A percentile compares a stretch with the other conserved stretches of the same genome.
phyloP scores from a whole-genome alignment of 1,139 yeast species.

The Yamadazyma friedrichii region DNA sequence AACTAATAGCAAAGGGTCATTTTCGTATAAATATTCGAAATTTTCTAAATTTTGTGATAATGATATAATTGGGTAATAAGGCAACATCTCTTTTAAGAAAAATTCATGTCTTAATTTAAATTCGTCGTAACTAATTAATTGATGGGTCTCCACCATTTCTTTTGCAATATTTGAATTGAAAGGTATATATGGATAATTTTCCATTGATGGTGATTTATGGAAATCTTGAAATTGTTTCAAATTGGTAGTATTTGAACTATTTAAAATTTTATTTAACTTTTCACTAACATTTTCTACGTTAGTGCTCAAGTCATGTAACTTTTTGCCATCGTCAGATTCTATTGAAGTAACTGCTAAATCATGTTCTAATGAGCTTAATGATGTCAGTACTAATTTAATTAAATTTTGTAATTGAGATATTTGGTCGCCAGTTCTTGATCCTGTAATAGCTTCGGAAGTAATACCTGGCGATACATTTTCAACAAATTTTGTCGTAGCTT shows the following conservation, averaged over 20 bases:
- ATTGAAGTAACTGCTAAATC: slow-evolving; percentile 15
- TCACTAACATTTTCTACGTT: slow-evolving; percentile 5
- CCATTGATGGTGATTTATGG: slow-evolving; percentile 15
- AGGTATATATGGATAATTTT: slow-evolving; percentile 35
- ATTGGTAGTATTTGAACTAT: slow-evolving; percentile 9
- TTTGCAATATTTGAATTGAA: slow-evolving; percentile 39
- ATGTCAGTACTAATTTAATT: slow-evolving; percentile 14
- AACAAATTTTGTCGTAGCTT: slow-evolving; percentile 10
- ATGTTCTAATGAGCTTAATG: slow-evolving; percentile 16
- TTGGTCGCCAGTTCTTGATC: slow-evolving; percentile 15
- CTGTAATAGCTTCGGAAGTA: slow-evolving; percentile 15
- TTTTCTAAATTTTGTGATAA: slow-evolving; percentile 32
- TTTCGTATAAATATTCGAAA: slow-evolving; percentile 38
- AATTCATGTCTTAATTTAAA: slow-evolving; percentile 31
- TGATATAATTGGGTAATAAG: slow-evolving; percentile 49
- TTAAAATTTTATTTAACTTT: slow-evolving; percentile 12
- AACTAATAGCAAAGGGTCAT: slow-evolving; percentile 45
- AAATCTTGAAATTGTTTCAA: slow-evolving; percentile 18
- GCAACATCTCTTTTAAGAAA: slow-evolving; percentile 38
- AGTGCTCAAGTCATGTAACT: slow-evolving; percentile 9
- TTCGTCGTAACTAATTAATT: slow-evolving; percentile 22
- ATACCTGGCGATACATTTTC: slow-evolving; percentile 17
- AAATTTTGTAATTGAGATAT: slow-evolving; percentile 16
- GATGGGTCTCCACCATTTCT: slow-evolving; percentile 31
- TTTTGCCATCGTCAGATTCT: slow-evolving; percentile 9